A percentile compares a stretch with the other conserved stretches of the same genome.
Conservation (phyloP, 2,329 filamentous ascomycete genomes). For the Lasiodiplodia hormozganensis region DNA sequence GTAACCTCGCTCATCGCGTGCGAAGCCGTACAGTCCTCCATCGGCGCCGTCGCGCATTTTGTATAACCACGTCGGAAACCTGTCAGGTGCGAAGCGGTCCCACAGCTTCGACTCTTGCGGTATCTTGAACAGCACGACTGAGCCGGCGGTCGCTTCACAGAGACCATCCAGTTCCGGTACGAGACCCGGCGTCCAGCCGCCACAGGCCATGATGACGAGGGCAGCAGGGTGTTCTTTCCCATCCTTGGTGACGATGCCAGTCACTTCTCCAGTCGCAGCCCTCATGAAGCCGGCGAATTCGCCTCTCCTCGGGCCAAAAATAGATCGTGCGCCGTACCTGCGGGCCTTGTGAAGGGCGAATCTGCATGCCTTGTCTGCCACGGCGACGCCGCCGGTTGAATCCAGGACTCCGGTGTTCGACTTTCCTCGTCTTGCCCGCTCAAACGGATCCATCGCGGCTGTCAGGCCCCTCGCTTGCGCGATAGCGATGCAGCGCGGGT, state of each 20-base stretch:
- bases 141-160: conserved; percentile 57
- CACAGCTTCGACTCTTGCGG: conserved; percentile 44
- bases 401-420: conserved; percentile 50
- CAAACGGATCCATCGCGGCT: conserved; percentile 50
- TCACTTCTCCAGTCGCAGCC: conserved; percentile 39
- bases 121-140: conserved; percentile 49
- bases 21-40: conserved; percentile 58
- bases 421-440: conserved; percentile 63
- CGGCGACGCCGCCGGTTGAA: conserved; percentile 62
- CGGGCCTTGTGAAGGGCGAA: conserved; percentile 54
- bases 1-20: conserved; percentile 32
- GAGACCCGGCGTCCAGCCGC: conserved; percentile 57
- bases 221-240: conserved; percentile 47
- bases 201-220: conserved; percentile 59
- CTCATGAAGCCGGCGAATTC: conserved; percentile 47
- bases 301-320: conserved; percentile 46
- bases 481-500: conserved; percentile 49
- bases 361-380: conserved; percentile 60
- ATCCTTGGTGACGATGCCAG: conserved; percentile 48
- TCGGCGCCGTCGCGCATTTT: conserved; percentile 41
- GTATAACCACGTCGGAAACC: conserved; percentile 55
- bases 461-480: conserved; percentile 55
- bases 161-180: conserved; percentile 57
- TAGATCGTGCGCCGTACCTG: conserved; percentile 52
- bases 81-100: conserved; percentile 50